Evolutionary conservation across 2,329 filamentous ascomycete genomes (phyloP), one percentile per base, ranked within the genome.

Genomic region (Exophiala aquamarina): DNA sequence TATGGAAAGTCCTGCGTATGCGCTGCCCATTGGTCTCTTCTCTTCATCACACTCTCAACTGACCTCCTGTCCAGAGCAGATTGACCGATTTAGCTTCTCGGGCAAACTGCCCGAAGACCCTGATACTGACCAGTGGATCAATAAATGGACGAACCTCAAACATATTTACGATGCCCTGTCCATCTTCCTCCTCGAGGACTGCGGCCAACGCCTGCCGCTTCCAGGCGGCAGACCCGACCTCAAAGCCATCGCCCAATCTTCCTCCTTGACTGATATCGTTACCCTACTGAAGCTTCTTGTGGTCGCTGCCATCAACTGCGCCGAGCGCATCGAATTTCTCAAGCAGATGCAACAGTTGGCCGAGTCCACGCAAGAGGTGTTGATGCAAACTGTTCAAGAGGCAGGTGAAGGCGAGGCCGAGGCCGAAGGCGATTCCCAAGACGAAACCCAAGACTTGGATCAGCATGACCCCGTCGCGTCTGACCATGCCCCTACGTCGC

Each of bases 211-310:
- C 49, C 52, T 72, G 6, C 71, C 70, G 4, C 61, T 67, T 14
- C 68, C 69, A 10, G 64, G 69, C 20, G 66, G 70, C 46, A 65
- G 66, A 5, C 71, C 70, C n/a, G 69, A 74, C 50, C 65, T 74
- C 40, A 70, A 74, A 60, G 63, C 68, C 9, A 66, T 75, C 47
- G 71, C 71, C 11, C 70, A 73, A 50, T 67, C 69, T 41, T 64
- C 63, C 15, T 68, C 70, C 19, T 56, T 65, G 23, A 67, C 67
- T 47, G 70, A 74, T 55, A 67, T 66, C 36, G 67, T 71, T 46
- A 70, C 84, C 71, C 70, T 86, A 41, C 70, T 86, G 33, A 80
- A 81, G 49, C 72, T 86, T 45, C 75, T 86, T 61, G 71, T 86
- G 17, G 76, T 83, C 47, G 76, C 75, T n/a, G 80, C 80, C 19